These are phyloP conservation scores for Entomortierella parvispora DNA, from an alignment of 192 early-diverging fungal genomes.

Conservation along the genomic window DNA sequence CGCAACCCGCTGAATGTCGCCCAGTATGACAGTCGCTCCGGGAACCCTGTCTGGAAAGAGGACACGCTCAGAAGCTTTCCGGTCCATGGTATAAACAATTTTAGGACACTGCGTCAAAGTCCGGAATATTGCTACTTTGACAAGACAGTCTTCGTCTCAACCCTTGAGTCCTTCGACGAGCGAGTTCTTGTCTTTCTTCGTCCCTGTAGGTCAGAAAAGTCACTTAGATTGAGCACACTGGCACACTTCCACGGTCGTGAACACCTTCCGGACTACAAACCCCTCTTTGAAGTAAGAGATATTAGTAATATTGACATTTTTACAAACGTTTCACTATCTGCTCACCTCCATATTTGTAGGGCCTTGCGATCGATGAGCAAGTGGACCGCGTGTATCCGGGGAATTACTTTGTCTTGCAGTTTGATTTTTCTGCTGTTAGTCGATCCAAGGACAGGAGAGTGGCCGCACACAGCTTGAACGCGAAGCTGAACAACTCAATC, in stretches of 20 bases:
- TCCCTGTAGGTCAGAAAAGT: conserved; percentile 45
- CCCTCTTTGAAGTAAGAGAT: conserved; percentile 36
- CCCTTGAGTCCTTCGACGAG: conserved; percentile 24
- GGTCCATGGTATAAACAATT: conserved; percentile 27
- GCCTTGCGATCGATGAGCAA: conserved; percentile 44
- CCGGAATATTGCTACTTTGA: conserved; percentile 36
- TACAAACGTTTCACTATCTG: too few relatives aligned
- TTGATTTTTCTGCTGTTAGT: conserved; percentile 34
- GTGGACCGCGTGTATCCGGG: conserved; percentile 19
- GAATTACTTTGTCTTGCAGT: conserved; percentile 29
- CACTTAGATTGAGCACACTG: conserved; percentile 39
- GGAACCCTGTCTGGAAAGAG: conserved; percentile 41
- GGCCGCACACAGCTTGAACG: conserved; percentile 28
- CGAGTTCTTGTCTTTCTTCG: conserved; percentile 45
- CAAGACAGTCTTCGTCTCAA: conserved; percentile 31
- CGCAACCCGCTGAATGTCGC: conserved; percentile 25
- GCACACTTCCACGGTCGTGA: conserved; percentile 51
- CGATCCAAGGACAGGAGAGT: conserved; percentile 9
- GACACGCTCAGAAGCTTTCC: conserved; percentile 34
- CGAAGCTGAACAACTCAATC: conserved; percentile 43
- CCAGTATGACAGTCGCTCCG: conserved; percentile 26
- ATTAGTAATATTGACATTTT: too few relatives aligned
- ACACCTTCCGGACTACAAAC: conserved; percentile 40
- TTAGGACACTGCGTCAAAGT: conserved; percentile 20
- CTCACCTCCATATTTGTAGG: conserved; percentile 27